Evolutionary conservation across 73 alveolate genomes (phyloP), one percentile per base, ranked within the genome.

Genomic region (Uronychia binucleata): DNA sequence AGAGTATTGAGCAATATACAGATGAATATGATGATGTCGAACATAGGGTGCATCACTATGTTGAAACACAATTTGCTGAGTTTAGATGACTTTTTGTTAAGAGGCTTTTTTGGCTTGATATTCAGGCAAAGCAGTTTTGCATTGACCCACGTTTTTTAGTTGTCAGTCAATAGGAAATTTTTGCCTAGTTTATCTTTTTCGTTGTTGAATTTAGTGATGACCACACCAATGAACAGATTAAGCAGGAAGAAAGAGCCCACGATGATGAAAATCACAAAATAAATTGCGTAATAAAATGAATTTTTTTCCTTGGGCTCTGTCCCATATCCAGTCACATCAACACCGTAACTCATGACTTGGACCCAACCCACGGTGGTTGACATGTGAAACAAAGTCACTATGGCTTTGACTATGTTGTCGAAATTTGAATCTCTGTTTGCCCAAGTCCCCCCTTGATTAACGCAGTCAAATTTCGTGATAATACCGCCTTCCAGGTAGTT

Each of bases 161-260:
- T 67, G 13, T 85, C 78, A 8, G 74, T 77, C n/a, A 85, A 34
- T 0, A 57, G 59, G 58, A 80, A 83, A 80, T 59, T 89, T 89
- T 78, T 74, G 75, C 78, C 75, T 74, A 92, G 77, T 26, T 89
- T 86, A 28, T 94, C 91, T 35, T 92, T 86, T 28, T 98, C 99
- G 30, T 81, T 89, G 79, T 57, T 57, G 84, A 88, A 91, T 26
- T 78, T 88, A 30, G 58, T 79, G 59, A 91, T 85, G 32, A 91
- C 92, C 14, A 84, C 86, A 8, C 92, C 93, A 28, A 91, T 82
- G 74, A 86, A 91, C 32, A 91, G 74, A 59, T 91, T 91, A 33
- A 91, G 74, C 13, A 88, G 34, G 75, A 91, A 91, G 30, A 91
- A 77, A 30, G 90, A 35, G 5, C 89, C 91, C 0, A 91, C 59